Base-by-base conservation (phyloP, 345 rosid genomes). In the Bruguiera gymnorhiza region DNA sequence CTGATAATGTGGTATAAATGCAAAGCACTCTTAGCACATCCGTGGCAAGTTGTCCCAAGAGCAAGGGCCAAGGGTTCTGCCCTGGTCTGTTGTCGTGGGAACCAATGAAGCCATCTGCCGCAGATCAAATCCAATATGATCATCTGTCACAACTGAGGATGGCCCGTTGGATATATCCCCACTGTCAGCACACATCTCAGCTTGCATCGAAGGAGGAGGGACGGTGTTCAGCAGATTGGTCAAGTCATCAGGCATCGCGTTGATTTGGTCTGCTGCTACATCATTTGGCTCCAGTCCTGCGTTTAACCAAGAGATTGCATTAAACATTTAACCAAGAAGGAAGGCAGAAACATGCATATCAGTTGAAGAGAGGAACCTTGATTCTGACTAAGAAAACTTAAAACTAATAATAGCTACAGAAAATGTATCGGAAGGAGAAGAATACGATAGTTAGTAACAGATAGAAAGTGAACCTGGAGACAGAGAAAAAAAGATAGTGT, bases 101-200 rank as follows among this genome's bases (percentile, higher is more conserved):
- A 85, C 78, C 31, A 85, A 20, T 36, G 87, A 89, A 67, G 86
- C 87, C 19, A 86, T 61, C 6, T 85, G 93, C 72, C 86, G 96
- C 87, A 84, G 76, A 20, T 88, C 86, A 32, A 81, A 80, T 39
- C 85, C 88, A 52, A 77, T 74, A 66, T 86, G 78, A 20, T 85
- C 87, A 26, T 86, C 86, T 23, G 86, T 82, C 32, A 82, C 78
- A 21, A 75, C 80, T 27, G 93, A 88, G 20, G 89, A 86, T 63
- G 74, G 86, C 36, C 87, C 87, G 21, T 81, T 85, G 39, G 89
- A 84, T 73, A 79, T 78, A 69, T 82, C 93, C 10, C 82, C 86
- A 21, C 76, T 78, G 23, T 80, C 86, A 39, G 59, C 76, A 67
- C 79, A 85, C 86, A 85, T 77, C 23, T 83, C 92, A 13, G 75